A percentile compares a stretch with the other conserved stretches of the same genome.
Evolutionary conservation across 495 filamentous ascomycete genomes (phyloP).

Genomic region (Filosporella fistucella): DNA sequence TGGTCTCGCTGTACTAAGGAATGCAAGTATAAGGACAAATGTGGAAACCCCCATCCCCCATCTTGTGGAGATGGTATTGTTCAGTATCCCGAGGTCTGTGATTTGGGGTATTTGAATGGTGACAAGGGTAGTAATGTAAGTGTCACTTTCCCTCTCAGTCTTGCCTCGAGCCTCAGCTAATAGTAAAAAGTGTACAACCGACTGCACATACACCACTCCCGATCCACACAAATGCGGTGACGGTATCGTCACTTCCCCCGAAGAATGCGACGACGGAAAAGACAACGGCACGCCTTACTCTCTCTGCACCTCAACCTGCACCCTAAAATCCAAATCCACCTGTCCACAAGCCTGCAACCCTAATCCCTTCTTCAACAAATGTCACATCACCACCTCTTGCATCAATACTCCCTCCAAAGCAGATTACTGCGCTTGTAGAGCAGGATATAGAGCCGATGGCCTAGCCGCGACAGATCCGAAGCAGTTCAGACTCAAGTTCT

Average conservation of each 20-base stretch:
- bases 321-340: neutral
- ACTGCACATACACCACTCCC: neutral
- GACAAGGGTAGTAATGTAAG: neutral
- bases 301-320: slow-evolving; percentile 1
- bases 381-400: slow-evolving; percentile 9
- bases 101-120: neutral
- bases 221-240: slow-evolving; percentile 3
- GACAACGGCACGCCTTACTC: slow-evolving; percentile 3
- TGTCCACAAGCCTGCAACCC: slow-evolving; percentile 13
- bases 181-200: slow-evolving; percentile 7
- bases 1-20: neutral
- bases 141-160: neutral
- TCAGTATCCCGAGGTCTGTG: neutral
- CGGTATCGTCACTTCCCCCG: neutral
- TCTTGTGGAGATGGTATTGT: slow-evolving; percentile 2
- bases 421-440: slow-evolving; percentile 13
- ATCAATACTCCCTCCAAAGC: slow-evolving; percentile 5
- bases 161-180: neutral
- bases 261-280: slow-evolving; percentile 10
- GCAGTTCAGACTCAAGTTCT: slow-evolving; percentile 12
- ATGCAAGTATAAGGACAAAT: slow-evolving; percentile 4
- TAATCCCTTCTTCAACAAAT: slow-evolving; percentile 12
- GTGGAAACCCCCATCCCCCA: neutral
- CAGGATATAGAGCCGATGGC: slow-evolving; percentile 12
- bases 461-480: slow-evolving; percentile 3